A percentile compares a stretch with the other conserved stretches of the same genome.
Conservation (phyloP, 192 early-diverging fungal genomes). For the Umbelopsis sp. region DNA sequence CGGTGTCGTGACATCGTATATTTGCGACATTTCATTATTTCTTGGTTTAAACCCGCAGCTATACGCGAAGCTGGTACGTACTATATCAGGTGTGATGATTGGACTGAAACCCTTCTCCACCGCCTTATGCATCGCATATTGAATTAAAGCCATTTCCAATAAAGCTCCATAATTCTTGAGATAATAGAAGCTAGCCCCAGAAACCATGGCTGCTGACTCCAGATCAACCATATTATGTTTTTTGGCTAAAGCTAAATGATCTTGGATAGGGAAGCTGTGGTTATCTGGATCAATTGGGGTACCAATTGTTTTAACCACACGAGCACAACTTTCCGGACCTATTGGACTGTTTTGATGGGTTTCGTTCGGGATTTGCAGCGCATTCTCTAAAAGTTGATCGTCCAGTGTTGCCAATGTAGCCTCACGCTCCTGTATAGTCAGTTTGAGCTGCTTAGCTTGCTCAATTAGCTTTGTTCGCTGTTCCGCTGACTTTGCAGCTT, state of each 20-base stretch:
- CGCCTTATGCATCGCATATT: slow-evolving; percentile 83
- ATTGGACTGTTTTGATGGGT: slow-evolving; percentile 76
- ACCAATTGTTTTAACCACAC: slow-evolving; percentile 52
- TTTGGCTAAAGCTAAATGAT: slow-evolving; percentile 75
- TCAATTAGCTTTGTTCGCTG: slow-evolving; percentile 43
- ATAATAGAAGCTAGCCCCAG: slow-evolving; percentile 86
- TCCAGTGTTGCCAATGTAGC: slow-evolving; percentile 52
- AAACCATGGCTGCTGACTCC: slow-evolving; percentile 76
- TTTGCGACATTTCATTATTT: slow-evolving; percentile 79
- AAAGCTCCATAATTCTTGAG: slow-evolving; percentile 85
- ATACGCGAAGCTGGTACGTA: slow-evolving; percentile 76
- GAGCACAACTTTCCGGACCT: slow-evolving; percentile 73
- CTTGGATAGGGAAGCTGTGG: slow-evolving; percentile 44
- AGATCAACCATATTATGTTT: slow-evolving; percentile 78
- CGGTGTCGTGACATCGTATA: slow-evolving; percentile 66
- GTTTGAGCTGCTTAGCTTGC: slow-evolving; percentile 63
- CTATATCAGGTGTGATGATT: slow-evolving; percentile 81
- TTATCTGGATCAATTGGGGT: slow-evolving; percentile 24
- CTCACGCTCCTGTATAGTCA: slow-evolving; percentile 56
- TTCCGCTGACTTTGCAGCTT: slow-evolving; percentile 30
- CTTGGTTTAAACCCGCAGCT: slow-evolving; percentile 92
- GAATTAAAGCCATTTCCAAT: slow-evolving; percentile 85
- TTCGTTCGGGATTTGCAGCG: slow-evolving; percentile 76
- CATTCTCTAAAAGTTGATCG: slow-evolving; percentile 57
- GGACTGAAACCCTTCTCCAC: slow-evolving; percentile 73